These are phyloP conservation scores for Sarocladiaceae sp. DNA, from an alignment of 2,329 filamentous ascomycete species.

Conservation along the genomic window DNA sequence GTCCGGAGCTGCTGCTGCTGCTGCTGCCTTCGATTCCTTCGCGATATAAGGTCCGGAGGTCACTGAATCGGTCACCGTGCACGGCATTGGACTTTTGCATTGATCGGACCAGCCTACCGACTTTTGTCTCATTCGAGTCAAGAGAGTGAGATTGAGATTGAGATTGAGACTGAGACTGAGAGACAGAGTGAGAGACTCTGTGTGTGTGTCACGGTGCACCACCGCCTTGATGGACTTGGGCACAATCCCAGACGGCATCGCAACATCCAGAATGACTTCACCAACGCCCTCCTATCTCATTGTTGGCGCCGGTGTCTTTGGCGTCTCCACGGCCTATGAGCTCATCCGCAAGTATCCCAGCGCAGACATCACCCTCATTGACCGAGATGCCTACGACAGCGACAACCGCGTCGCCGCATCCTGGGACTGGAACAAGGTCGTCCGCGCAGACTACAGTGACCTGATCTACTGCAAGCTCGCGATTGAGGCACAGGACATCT, in stretches of 20 bases:
- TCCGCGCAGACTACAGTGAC: constrained; percentile 63
- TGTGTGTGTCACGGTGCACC: not conserved
- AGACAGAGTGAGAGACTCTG: not conserved
- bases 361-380: constrained; percentile 49
- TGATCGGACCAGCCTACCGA: not conserved
- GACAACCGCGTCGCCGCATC: constrained; percentile 51
- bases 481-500: constrained; percentile 59
- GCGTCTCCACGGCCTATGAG: constrained; percentile 59
- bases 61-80: not conserved
- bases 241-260: constrained; percentile 3
- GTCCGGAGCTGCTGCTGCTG: too few species aligned
- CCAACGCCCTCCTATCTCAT: constrained; percentile 40
- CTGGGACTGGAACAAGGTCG: constrained; percentile 68
- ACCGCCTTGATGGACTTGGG: not conserved
- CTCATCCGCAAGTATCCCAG: constrained; percentile 45
- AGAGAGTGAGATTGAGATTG: too few species aligned
- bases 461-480: constrained; percentile 57
- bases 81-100: too few species aligned
- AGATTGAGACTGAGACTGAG: too few species aligned
- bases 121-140: not conserved
- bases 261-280: constrained; percentile 5
- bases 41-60: constrained; percentile 5
- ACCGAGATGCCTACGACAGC: constrained; percentile 46
- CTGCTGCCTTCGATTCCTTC: too few species aligned
- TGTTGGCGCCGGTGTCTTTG: constrained; percentile 60